Evolutionary conservation across 2,329 filamentous ascomycete species (phyloP).

Genomic region (Magnaporthiopsis poae): DNA sequence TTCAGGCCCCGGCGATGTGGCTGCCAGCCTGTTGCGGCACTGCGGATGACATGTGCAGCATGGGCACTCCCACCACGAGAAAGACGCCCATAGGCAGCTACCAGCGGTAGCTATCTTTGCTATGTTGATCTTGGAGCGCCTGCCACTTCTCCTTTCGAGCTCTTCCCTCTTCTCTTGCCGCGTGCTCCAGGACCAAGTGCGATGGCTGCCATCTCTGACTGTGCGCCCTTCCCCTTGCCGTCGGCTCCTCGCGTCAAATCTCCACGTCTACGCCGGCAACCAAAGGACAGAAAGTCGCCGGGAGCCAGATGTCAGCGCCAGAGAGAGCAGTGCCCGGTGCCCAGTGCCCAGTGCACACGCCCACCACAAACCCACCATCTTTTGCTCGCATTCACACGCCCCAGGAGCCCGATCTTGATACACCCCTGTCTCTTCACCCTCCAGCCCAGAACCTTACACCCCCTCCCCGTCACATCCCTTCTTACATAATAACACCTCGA

Average conservation of each 20-base stretch:
- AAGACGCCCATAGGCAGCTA: not conserved
- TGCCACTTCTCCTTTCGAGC: not conserved
- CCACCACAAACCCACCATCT: not conserved
- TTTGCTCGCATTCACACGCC: not conserved
- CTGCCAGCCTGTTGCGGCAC: not conserved
- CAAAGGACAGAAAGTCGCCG: not conserved
- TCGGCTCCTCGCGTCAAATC: not conserved
- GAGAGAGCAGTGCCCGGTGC: not conserved
- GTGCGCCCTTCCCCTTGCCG: not conserved
- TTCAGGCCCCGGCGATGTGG: not conserved
- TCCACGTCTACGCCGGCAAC: not conserved
- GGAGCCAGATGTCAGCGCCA: not conserved
- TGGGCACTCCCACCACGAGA: not conserved
- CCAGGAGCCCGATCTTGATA: not conserved
- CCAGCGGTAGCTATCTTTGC: not conserved
- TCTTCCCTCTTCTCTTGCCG: not conserved
- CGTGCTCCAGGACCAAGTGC: not conserved
- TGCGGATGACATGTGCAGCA: not conserved
- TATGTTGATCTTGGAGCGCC: not conserved
- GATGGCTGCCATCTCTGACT: not conserved
- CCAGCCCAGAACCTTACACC: not conserved
- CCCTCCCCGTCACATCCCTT: not conserved
- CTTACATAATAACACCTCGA: constrained; percentile 4
- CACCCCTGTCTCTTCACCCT: not conserved
- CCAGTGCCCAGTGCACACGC: not conserved